These are phyloP conservation scores for Anthracocystis panici-leucophaei DNA, from an alignment of 1,284 basidiomycete species.

Conservation along the genomic window DNA sequence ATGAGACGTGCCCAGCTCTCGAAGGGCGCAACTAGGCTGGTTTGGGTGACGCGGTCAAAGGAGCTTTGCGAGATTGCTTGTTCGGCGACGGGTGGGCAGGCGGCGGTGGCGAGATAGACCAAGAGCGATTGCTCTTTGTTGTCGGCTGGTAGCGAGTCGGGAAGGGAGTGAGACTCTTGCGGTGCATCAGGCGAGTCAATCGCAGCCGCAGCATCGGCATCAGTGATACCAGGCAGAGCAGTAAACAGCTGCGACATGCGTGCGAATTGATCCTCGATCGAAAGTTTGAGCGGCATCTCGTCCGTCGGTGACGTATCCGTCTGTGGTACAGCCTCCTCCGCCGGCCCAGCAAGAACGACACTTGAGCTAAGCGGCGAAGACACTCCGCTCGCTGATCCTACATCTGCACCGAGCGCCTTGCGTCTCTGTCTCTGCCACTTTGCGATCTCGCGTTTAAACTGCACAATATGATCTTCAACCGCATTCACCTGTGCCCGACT, in stretches of 20 bases:
- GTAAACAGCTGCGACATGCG: slow-evolving; percentile 45
- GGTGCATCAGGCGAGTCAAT: background rate
- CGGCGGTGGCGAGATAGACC: slow-evolving; percentile 33
- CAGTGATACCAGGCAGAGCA: slow-evolving; percentile 25
- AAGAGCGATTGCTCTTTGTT: slow-evolving; percentile 16
- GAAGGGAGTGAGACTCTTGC: background rate
- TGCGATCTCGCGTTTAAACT: slow-evolving; percentile 41
- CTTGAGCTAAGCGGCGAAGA: slow-evolving; percentile 22
- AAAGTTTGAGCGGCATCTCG: background rate
- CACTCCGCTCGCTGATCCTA: background rate
- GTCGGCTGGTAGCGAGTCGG: background rate
- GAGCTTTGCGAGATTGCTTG: slow-evolving; percentile 24
- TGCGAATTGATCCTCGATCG: slow-evolving; percentile 22
- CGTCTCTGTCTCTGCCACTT: slow-evolving; percentile 40
- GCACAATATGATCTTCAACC: slow-evolving; percentile 27
- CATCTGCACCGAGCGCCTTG: slow-evolving; percentile 1
- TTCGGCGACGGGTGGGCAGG: slow-evolving; percentile 10
- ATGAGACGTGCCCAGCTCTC: slow-evolving; percentile 55
- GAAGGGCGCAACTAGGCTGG: slow-evolving; percentile 40
- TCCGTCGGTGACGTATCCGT: too few species aligned
- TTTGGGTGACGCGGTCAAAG: slow-evolving; percentile 32
- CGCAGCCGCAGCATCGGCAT: background rate
- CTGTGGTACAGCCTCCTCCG: background rate
- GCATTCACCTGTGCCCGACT: slow-evolving; percentile 12
- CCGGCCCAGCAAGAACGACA: background rate